phyloP scores from a whole-genome alignment of 768 basidiomycete genomes.

The Pholiota molesta region DNA sequence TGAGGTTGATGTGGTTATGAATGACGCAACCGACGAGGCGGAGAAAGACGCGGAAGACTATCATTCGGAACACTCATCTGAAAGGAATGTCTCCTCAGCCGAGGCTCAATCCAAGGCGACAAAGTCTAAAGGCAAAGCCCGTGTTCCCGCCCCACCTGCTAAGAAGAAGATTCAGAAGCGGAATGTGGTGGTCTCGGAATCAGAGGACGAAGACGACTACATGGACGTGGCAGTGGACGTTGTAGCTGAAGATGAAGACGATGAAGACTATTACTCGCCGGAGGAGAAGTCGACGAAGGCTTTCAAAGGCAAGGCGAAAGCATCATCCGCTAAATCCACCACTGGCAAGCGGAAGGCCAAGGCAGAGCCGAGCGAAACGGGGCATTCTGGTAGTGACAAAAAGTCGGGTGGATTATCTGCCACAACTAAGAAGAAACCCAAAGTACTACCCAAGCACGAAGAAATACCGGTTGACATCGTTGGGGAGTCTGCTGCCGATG shows the following conservation, averaged over 20 bases:
- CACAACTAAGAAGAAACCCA: constrained; percentile 30
- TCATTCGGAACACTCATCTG: constrained; percentile 11
- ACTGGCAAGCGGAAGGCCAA: constrained; percentile 27
- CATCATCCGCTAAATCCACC: constrained; percentile 8
- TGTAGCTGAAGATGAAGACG: constrained; percentile 26
- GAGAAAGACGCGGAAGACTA: constrained; percentile 23
- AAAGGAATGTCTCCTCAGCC: not conserved
- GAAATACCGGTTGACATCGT: constrained; percentile 36
- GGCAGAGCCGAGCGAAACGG: constrained; percentile 17
- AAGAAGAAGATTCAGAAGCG: constrained; percentile 23
- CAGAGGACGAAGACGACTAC: constrained; percentile 24
- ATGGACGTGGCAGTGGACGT: constrained; percentile 21
- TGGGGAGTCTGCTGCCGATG: constrained; percentile 29
- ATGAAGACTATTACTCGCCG: constrained; percentile 25
- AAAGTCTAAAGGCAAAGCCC: constrained; percentile 14
- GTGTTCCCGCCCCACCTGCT: constrained; percentile 13
- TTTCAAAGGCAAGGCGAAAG: constrained; percentile 33
- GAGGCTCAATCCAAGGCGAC: constrained; percentile 8
- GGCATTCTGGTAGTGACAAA: constrained; percentile 8
- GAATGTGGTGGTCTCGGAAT: constrained; percentile 25
- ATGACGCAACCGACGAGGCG: constrained; percentile 32
- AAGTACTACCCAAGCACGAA: constrained; percentile 30
- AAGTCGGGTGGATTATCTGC: constrained; percentile 12
- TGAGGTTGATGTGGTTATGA: constrained; percentile 19
- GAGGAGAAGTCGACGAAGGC: constrained; percentile 29